A percentile compares a stretch with the other conserved stretches of the same genome.
These are phyloP conservation scores for Hondaea fermentalgiana DNA, from an alignment of 108 stramenopile genomes.

Conservation along the genomic window DNA sequence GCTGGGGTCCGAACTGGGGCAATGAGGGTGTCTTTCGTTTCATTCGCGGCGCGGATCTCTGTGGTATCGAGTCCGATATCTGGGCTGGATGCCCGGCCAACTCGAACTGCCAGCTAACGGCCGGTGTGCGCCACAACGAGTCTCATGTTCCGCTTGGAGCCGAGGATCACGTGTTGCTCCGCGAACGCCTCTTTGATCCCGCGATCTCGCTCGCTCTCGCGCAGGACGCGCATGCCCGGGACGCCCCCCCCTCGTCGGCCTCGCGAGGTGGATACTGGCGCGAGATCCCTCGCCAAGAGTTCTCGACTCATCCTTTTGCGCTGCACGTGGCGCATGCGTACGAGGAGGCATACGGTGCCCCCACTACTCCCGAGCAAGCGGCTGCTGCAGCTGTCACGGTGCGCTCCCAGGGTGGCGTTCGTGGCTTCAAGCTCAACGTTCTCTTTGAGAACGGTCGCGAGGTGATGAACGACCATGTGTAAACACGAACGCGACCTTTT, in stretches of 20 bases:
- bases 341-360: background rate
- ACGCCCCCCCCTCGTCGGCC: background rate
- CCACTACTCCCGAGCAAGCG: background rate
- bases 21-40: conserved; percentile 26
- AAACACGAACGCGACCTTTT: background rate
- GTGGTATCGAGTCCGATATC: background rate
- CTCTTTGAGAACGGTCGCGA: background rate
- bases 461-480: background rate
- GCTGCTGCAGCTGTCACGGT: background rate
- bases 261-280: conserved; percentile 3
- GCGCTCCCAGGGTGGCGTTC: background rate
- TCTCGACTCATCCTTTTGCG: background rate
- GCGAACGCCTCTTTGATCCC: background rate
- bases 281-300: background rate
- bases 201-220: background rate
- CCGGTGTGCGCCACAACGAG: background rate
- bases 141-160: background rate
- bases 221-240: background rate
- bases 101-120: background rate
- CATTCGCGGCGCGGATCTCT: conserved; percentile 17
- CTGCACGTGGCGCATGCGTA: background rate
- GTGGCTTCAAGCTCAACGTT: conserved; percentile 5
- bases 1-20: conserved; percentile 40
- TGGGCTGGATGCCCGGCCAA: background rate
- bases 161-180: background rate